Base-by-base conservation (phyloP, 2,329 filamentous ascomycete genomes). In the Neofusicoccum cordaticola region DNA sequence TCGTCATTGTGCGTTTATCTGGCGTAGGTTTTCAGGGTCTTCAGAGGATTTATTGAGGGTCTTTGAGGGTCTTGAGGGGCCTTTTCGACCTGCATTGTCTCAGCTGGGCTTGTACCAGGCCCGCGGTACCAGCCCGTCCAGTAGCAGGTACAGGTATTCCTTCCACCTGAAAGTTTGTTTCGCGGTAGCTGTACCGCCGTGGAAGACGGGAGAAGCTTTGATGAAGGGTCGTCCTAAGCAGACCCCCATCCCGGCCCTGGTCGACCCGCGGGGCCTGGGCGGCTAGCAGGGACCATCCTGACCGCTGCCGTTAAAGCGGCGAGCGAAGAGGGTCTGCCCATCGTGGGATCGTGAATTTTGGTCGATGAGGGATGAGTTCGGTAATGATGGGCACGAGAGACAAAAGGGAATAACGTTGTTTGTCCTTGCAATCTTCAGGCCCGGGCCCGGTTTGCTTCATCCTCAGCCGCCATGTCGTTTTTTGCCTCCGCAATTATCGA, bases 291-390 rank as follows among this genome's bases (percentile, higher is more conserved):
- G 53, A 34, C 53, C 39, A 58, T 35, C 53, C 39, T 58, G 53
- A 58, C 39, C 53, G 53, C 53, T 13, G 37, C 52, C 41, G 53
- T 58, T 58, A 58, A 58, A 58, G 53, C 53, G 53, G 53, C 53
- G 27, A 44, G 53, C 22, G 22, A 22, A 53, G 34, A 19, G 22
- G 39, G 39, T 31, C 39, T 58, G 12, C 22, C 37, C 4, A 58
- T 35, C 39, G 22, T 39, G 37, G 13, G 37, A 39, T 39, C 37
- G 37, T 58, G 53, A 12, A 22, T 11, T 44, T 35, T 44, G 19
- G 12, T 35, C 53, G 39, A 42, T 35, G 27, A 45, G 39, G 37
- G 37, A 17, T 12, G 19, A 58, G 53, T 22, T 45, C 15, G 53
- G 53, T 17, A 42, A 51, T 51, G 48, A 35, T 6, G 8, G 15